These are phyloP conservation scores for Diutina neorugosa DNA, from an alignment of 1,139 yeast genomes.

Conservation along the genomic window DNA sequence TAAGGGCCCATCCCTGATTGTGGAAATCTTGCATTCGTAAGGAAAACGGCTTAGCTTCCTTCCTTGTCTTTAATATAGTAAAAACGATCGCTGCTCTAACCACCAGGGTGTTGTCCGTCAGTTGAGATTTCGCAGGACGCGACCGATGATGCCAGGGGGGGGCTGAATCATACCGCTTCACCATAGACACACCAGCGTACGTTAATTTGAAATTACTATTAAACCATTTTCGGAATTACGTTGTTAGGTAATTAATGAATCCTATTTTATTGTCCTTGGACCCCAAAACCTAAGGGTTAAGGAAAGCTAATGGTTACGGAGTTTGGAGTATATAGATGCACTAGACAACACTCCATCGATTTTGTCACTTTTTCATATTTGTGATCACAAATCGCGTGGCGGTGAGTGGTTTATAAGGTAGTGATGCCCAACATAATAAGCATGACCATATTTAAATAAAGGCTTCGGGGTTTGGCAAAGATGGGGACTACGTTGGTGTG, in stretches of 20 bases:
- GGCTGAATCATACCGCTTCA: not conserved
- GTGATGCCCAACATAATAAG: not conserved
- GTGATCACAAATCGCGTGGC: not conserved
- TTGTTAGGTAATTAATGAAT: too few species aligned
- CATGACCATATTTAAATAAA: not conserved
- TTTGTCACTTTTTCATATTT: not conserved
- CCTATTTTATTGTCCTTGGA: too few species aligned
- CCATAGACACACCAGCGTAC: too few species aligned
- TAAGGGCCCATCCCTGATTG: conserved; percentile 44
- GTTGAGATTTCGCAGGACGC: not conserved
- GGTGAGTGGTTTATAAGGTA: not conserved
- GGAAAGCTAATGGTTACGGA: not conserved
- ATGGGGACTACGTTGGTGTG: not conserved
- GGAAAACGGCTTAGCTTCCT: not conserved
- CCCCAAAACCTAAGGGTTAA: not conserved
- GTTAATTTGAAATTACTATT: too few species aligned
- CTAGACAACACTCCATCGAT: not conserved
- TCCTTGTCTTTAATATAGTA: not conserved
- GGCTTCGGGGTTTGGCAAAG: not conserved
- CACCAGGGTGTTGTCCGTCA: not conserved
- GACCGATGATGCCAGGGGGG: not conserved
- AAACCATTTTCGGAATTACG: too few species aligned
- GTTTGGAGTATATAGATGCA: not conserved
- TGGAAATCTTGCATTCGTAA: not conserved
- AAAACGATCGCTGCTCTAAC: not conserved